Percentiles rank a stretch among this genome's conserved stretches.
Conservation (phyloP, 2,329 filamentous ascomycete genomes). For the Trematosphaeria pertusa region DNA sequence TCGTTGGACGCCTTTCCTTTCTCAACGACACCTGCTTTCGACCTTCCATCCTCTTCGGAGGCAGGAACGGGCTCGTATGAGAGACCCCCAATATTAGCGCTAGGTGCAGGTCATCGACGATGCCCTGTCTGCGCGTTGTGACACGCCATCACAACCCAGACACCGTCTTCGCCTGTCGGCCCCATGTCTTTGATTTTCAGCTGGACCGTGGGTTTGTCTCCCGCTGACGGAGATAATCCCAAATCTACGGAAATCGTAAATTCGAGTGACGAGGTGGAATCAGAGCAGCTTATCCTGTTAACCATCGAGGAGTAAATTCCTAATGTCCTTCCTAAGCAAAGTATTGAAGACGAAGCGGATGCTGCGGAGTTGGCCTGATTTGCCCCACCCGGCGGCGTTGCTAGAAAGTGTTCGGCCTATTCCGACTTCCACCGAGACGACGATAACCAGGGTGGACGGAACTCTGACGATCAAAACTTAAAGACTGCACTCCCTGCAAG, state of each 20-base stretch:
- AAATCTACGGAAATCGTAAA: slow-evolving; percentile 19
- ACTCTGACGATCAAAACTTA: slow-evolving; percentile 9
- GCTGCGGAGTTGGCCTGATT: not conserved
- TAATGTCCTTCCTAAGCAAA: not conserved
- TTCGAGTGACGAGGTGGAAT: slow-evolving; percentile 4
- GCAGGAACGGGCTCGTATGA: not conserved
- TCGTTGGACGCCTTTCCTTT: slow-evolving; percentile 17
- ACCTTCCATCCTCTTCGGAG: slow-evolving; percentile 5
- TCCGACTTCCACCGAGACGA: slow-evolving; percentile 7
- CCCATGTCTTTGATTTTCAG: slow-evolving; percentile 22
- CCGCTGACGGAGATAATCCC: slow-evolving; percentile 19
- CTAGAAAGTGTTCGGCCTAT: slow-evolving; percentile 4
- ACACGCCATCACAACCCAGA: slow-evolving; percentile 11
- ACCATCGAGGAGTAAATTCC: not conserved
- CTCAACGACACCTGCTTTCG: slow-evolving; percentile 3
- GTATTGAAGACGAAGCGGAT: not conserved
- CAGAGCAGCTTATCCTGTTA: slow-evolving; percentile 7
- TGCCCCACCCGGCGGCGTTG: not conserved
- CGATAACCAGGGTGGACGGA: slow-evolving; percentile 5
- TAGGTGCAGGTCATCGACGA: slow-evolving; percentile 9
- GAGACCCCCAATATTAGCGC: not conserved
- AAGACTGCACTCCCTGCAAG: slow-evolving; percentile 19
- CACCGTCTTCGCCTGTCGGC: slow-evolving; percentile 20
- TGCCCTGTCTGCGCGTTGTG: slow-evolving; percentile 12
- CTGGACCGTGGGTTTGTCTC: slow-evolving; percentile 24